These are phyloP conservation scores for Pilaira anomala DNA, from an alignment of 192 early-diverging fungal species.

Conservation along the genomic window DNA sequence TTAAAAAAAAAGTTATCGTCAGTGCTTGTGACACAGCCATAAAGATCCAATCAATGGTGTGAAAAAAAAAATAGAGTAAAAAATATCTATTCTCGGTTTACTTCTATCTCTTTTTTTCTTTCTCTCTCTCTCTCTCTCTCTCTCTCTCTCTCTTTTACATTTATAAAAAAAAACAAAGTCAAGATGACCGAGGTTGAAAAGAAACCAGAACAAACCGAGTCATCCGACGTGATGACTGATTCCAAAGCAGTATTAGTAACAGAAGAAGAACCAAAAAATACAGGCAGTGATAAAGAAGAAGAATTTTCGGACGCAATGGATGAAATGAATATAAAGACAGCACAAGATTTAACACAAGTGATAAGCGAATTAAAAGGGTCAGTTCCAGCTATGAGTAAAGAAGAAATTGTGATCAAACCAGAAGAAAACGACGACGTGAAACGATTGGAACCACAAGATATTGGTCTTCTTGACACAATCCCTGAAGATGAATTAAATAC, in stretches of 20 bases:
- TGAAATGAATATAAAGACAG: neutral
- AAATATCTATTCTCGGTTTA: neutral
- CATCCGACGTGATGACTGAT: conserved; percentile 4
- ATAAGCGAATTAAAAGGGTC: neutral
- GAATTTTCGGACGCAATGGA: conserved; percentile 16
- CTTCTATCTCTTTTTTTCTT: neutral
- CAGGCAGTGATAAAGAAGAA: neutral
- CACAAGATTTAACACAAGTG: neutral
- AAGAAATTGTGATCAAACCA: neutral
- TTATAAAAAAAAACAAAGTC: neutral
- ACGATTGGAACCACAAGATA: conserved; percentile 6
- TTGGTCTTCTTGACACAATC: no score
- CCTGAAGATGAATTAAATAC: conserved; percentile 12
- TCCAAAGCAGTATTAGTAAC: neutral
- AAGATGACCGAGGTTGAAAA: neutral
- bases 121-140: neutral
- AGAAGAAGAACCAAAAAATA: neutral
- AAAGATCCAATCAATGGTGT: neutral
- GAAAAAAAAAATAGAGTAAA: conserved; percentile 1
- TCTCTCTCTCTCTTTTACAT: neutral
- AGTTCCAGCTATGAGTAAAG: neutral
- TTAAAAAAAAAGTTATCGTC: neutral
- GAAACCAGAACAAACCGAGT: conserved; percentile 5
- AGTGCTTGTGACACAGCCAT: conserved; percentile 15
- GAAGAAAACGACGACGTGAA: neutral